A percentile compares a stretch with the other conserved stretches of the same genome.
phyloP scores from a whole-genome alignment of 208 protist genomes.

The Acanthamoeba castellanii region DNA sequence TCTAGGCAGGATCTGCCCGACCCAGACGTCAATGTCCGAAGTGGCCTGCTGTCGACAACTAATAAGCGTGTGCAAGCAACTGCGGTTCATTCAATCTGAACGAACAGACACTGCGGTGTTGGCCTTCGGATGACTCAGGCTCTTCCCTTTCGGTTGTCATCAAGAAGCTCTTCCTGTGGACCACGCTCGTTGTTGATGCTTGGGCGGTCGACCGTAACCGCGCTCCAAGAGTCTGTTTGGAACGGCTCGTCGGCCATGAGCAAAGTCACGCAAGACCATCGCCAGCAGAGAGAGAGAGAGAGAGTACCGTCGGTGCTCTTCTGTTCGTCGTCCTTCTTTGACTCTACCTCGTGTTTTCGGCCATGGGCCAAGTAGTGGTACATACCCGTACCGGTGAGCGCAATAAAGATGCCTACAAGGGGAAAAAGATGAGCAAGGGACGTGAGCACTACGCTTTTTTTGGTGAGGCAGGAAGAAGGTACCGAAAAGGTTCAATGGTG shows the following conservation, averaged over 20 bases:
- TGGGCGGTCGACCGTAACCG: too few species aligned
- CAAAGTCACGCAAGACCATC: too few species aligned
- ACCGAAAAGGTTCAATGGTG: conserved; percentile 31
- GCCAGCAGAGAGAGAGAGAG: neutral
- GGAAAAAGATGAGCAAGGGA: neutral
- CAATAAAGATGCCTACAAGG: conserved; percentile 1
- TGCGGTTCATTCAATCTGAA: too few species aligned
- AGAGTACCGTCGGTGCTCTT: neutral
- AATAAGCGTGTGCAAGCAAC: too few species aligned
- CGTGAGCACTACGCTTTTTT: neutral
- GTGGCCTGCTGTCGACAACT: too few species aligned
- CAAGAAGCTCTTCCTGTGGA: too few species aligned
- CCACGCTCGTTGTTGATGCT: too few species aligned
- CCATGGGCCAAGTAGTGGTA: conserved; percentile 57
- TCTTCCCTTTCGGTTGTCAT: neutral
- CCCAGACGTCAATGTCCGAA: too few species aligned
- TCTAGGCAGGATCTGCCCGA: too few species aligned
- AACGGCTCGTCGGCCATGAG: too few species aligned
- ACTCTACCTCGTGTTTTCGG: neutral
- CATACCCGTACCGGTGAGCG: neutral
- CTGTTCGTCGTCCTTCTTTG: neutral
- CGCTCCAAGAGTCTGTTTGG: too few species aligned
- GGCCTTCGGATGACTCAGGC: neutral
- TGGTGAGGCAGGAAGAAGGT: neutral
- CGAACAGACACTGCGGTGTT: too few species aligned